Evolutionary conservation across 2,329 filamentous ascomycete species (phyloP), one percentile per base, ranked within the genome.

Genomic region (Pestalotiopsis sp.): DNA sequence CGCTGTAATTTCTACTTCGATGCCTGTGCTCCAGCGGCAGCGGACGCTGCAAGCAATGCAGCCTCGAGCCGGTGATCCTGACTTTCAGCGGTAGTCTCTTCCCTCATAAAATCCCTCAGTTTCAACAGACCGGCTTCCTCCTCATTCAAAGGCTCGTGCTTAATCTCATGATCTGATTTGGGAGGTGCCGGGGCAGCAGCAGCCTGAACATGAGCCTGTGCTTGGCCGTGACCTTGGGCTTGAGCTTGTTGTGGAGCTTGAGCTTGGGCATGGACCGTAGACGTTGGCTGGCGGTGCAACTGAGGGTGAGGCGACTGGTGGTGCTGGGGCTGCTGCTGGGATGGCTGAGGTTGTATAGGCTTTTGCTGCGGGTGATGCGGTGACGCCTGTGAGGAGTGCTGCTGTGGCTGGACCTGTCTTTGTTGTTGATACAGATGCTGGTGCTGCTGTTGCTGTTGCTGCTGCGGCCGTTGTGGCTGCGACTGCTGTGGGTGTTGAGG

Each of bases 381-480:
- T 27, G 68, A 71, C 68, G 72, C 72, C 41, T 39, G 45, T 61
- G 60, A 20, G 52, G 63, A 23, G 12, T 3, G 67, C 45, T 76
- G 58, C 17, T 70, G 59, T 38, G 61, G 67, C 56, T 62, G 71
- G 14, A 45, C 27, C 45, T 59, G 67, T 56, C 68, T 4, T 57
- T 59, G 70, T 56, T 59, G 69, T 49, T 68, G 70, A 36, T 68
- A 70, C 68, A 72, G 72, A 45, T 38, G 39, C 59, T 67, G 71
- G 23, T 67, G 68, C 57, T 52, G 71, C 39, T 49, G 66, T 41
- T 70, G 71, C 9, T 59, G 4, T 59, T 70, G 70, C 2, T 67
- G 67, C 66, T 66, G 65, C 63, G 31, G 58, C 61, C 68, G 69
- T 39, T 38, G 49, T 58, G 67, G 67, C 52, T 72, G 69, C 17